Conservation (phyloP, 2,329 filamentous ascomycete genomes). For the Pseudogymnoascus pannorum region DNA sequence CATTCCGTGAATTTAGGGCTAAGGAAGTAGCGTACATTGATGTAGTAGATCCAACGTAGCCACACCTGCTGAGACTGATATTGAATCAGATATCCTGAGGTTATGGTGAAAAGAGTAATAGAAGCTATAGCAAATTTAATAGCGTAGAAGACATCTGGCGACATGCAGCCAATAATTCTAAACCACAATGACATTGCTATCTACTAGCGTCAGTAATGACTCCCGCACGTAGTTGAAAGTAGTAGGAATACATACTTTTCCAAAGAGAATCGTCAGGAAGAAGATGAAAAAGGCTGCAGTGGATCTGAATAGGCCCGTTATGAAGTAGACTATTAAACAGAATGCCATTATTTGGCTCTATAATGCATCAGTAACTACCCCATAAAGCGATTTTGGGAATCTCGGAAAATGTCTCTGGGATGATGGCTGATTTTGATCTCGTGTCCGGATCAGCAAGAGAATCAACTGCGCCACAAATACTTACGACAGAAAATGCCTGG, state of each 20-base stretch:
- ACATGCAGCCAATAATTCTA: constrained; percentile 44
- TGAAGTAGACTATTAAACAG: constrained; percentile 54
- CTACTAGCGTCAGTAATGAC: too few relatives aligned
- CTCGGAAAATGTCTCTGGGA: too few relatives aligned
- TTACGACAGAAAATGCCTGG: constrained; percentile 47
- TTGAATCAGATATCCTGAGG: constrained; percentile 59
- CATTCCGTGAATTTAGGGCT: too few relatives aligned
- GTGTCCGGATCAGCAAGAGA: too few relatives aligned
- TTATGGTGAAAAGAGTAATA: constrained; percentile 48
- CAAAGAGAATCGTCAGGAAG: constrained; percentile 45
- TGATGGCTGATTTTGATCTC: too few relatives aligned
- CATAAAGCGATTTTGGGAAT: too few relatives aligned
- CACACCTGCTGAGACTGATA: constrained; percentile 48
- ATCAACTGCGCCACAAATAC: too few relatives aligned
- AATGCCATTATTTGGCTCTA: constrained; percentile 56
- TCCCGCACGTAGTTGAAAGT: too few relatives aligned
- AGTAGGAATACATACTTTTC: constrained; percentile 50
- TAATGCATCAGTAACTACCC: too few relatives aligned
- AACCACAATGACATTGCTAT: too few relatives aligned
- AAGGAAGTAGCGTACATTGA: too few relatives aligned
- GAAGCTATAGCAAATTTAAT: constrained; percentile 47
- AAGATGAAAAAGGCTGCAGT: constrained; percentile 55
- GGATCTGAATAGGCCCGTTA: constrained; percentile 47
- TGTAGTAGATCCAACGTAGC: constrained; percentile 61
- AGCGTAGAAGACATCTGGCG: constrained; percentile 49